Evolutionary conservation across 2,329 filamentous ascomycete species (phyloP), one percentile per base, ranked within the genome.

Genomic region (Botrytis elliptica): DNA sequence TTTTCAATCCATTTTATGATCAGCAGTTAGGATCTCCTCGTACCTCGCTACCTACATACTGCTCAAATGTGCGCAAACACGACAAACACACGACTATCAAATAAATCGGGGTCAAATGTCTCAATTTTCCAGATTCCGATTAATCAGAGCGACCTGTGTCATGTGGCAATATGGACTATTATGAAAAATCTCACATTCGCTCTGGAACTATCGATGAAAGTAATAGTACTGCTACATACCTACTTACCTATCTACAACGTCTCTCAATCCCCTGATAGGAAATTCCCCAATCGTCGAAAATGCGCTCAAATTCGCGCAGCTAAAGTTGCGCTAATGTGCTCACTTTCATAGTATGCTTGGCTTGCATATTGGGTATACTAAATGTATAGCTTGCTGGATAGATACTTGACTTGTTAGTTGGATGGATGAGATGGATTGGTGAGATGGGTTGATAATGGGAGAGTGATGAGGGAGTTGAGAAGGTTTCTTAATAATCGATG

Each of bases 51-150:
- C 36, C 14, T 25, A 36, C 12, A 70, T 63, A 22, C 38, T 63
- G 68, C 68, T 63, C 68, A 71, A 71, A 71, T 40, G 12, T 29
- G 68, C 68, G 57, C 68, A 71, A 62, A n/a, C 36, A 14, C 22
- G 9, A 44, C 52, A 29, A 7, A 57, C 3, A 29, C n/a, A 57
- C 3, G 8, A 33, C 14, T 18, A 29, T 29, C 52, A 29, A 18
- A 57, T 29, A 57, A 29, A 33, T 57, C 52, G 14, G 6, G 52
- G n/a, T 57, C n/a, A 1, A 14, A 33, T 57, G 52, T 57, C n/a
- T 57, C 52, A 57, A 33, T 8, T 29, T 57, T 29, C 52, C n/a
- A 18, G 52, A 57, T 29, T 18, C 29, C n/a, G 52, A 29, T 57
- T 57, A 33, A 29, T 9, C n/a, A 29, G 14, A 3, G n/a, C 16